A percentile compares a stretch with the other conserved stretches of the same genome.
Evolutionary conservation across 345 rosid species (phyloP).

Genomic region (Toxicodendron radicans): DNA sequence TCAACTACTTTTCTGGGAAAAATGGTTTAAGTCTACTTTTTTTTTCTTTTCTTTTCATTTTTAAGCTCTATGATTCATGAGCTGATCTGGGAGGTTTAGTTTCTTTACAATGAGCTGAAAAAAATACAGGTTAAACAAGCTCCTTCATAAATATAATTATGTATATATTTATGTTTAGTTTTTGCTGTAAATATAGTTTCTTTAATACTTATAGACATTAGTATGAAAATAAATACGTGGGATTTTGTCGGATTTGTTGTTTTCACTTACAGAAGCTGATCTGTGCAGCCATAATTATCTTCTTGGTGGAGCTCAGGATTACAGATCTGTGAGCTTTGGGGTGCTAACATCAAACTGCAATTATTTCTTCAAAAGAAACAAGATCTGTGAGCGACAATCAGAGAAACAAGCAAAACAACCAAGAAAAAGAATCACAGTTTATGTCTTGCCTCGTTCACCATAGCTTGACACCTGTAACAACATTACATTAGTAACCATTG

Average conservation of each 20-base stretch:
- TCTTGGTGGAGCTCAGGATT: conserved; percentile 15
- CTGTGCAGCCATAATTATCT: conserved; percentile 19
- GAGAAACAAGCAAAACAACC: conserved; percentile 4
- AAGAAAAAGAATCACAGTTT: background rate
- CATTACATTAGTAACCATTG: conserved; percentile 24
- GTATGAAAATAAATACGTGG: background rate
- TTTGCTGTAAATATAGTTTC: background rate
- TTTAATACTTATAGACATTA: background rate
- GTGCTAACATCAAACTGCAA: background rate
- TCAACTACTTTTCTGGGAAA: background rate
- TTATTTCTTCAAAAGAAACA: conserved; percentile 13
- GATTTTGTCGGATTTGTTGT: conserved; percentile 18
- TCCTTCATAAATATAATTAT: too few species aligned
- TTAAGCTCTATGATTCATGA: conserved; percentile 6
- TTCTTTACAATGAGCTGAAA: conserved; percentile 14
- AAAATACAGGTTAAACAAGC: background rate
- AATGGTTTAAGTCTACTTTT: background rate
- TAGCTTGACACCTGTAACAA: conserved; percentile 60
- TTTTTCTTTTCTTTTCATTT: background rate
- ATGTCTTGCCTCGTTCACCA: conserved; percentile 13
- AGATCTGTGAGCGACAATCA: conserved; percentile 30
- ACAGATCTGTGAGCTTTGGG: conserved; percentile 40
- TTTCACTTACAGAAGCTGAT: conserved; percentile 28
- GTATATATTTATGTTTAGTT: too few species aligned
- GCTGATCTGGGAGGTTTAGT: conserved; percentile 17